Evolutionary conservation across 73 alveolate genomes (phyloP).

Genomic region (Uronychia binucleata): DNA sequence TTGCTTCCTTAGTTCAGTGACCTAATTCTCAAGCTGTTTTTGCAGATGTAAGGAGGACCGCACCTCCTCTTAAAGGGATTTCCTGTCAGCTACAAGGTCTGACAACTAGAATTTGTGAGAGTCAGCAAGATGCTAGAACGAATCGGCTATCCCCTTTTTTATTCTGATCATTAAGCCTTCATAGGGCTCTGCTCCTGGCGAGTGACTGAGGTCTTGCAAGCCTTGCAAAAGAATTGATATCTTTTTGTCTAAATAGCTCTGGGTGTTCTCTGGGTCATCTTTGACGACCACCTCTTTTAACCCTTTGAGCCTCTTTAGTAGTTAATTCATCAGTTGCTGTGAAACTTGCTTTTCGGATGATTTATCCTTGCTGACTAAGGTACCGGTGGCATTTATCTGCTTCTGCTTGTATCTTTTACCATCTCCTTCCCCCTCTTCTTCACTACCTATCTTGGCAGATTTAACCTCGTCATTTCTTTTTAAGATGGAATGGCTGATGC

Average conservation of each 20-base stretch:
- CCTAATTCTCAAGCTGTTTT: not conserved
- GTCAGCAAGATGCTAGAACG: not conserved
- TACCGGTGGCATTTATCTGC: no score
- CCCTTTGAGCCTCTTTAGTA: not conserved
- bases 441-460: no score
- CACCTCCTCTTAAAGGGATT: not conserved
- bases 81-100: not conserved
- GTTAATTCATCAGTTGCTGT: no score
- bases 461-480: no score
- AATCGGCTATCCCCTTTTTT: not conserved
- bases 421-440: no score
- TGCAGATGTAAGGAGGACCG: not conserved
- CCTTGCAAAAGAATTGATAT: not conserved
- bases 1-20: not conserved
- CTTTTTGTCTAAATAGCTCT: not conserved
- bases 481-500: no score
- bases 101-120: not conserved
- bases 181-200: not conserved
- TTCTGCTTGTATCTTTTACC: no score
- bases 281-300: not conserved
- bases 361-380: no score
- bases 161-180: not conserved
- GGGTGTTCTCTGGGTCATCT: not conserved
- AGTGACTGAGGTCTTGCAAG: not conserved
- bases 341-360: no score